Evolutionary conservation across 2,329 filamentous ascomycete genomes (phyloP), one percentile per base, ranked within the genome.

Genomic region (Fusarium tuaranense): DNA sequence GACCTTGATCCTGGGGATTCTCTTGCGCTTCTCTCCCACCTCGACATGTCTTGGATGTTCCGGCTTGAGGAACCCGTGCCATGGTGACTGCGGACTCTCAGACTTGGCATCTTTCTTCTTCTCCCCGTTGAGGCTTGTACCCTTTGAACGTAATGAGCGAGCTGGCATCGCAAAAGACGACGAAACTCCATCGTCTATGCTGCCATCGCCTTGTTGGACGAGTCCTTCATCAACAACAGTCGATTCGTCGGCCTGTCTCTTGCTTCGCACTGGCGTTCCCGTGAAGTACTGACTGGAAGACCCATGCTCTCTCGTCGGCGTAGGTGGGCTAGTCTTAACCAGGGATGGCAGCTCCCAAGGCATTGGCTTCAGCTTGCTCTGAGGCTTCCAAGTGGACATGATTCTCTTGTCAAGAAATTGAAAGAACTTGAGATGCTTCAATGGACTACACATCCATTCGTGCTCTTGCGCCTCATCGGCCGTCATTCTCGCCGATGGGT

Each of bases 381-480:
- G 71, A 4, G 70, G 68, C 5, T 74, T 68, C 79, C 81, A 83
- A 39, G 76, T 72, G 14, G 70, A 70, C 55, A 80, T 27, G 30
- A 80, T 79, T 30, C 68, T 79, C 5, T 39, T 67, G 20, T 84
- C 83, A 51, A 84, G 72, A 12, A 76, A 60, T 57, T 76, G 63
- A 63, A 84, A 84, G 34, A 83, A 79, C 12, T 77, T 63, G 25
- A 78, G 51, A 46, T 84, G 80, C 6, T 75, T 79, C 41, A 74
- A 67, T 1, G 82, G 82, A 2, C 74, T 80, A 30, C 80, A 80
- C 14, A 84, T 70, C 83, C 83, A 84, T 36, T 78, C 76, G 51
- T 84, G 82, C 14, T 60, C 67, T 63, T 75, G 74, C 4, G 82
- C 81, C 38, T 80, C 74, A 4, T 44, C 13, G 1, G 81, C 78